Conservation (phyloP, 208 protist species). For the Crithidia bombi region DNA sequence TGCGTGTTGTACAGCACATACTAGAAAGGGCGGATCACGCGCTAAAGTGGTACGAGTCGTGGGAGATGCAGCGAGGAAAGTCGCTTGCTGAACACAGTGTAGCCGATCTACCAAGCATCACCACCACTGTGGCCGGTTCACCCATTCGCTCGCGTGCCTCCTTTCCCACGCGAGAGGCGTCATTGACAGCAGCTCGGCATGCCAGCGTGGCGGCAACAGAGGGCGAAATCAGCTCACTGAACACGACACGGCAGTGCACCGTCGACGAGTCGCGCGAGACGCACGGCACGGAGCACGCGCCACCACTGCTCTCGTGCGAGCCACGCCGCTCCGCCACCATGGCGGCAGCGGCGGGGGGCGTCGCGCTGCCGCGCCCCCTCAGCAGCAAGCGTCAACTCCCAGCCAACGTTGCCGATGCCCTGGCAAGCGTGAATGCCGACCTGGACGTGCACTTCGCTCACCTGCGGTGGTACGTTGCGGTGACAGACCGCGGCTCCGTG, state of each 20-base stretch:
- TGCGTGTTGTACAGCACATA: slow-evolving; percentile 30
- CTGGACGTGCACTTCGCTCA: slow-evolving; percentile 62
- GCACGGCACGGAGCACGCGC: neutral
- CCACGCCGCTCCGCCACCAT: neutral
- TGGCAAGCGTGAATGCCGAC: slow-evolving; percentile 51
- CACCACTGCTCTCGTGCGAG: neutral
- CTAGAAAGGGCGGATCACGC: slow-evolving; percentile 41
- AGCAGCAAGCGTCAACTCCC: slow-evolving; percentile 32
- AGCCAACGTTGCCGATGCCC: slow-evolving; percentile 15
- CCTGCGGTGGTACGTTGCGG: slow-evolving; percentile 69
- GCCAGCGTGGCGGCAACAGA: slow-evolving; percentile 4
- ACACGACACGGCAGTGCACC: neutral
- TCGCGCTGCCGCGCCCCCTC: slow-evolving; percentile 21
- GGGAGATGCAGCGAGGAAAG: slow-evolving; percentile 17
- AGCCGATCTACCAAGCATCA: neutral
- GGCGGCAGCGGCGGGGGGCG: neutral
- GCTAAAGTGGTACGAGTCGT: slow-evolving; percentile 35
- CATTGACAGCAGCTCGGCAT: neutral
- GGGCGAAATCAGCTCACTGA: neutral
- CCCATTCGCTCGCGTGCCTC: slow-evolving; percentile 3
- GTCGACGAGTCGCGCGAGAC: neutral
- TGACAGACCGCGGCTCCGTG: slow-evolving; percentile 27
- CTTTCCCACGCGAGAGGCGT: slow-evolving; percentile 3
- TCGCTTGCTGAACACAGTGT: slow-evolving; percentile 8
- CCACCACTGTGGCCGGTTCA: slow-evolving; percentile 7